A percentile compares a stretch with the other conserved stretches of the same genome.
These are phyloP conservation scores for Polygonum aviculare DNA, from an alignment of 148 eudicot genomes.

Conservation along the genomic window DNA sequence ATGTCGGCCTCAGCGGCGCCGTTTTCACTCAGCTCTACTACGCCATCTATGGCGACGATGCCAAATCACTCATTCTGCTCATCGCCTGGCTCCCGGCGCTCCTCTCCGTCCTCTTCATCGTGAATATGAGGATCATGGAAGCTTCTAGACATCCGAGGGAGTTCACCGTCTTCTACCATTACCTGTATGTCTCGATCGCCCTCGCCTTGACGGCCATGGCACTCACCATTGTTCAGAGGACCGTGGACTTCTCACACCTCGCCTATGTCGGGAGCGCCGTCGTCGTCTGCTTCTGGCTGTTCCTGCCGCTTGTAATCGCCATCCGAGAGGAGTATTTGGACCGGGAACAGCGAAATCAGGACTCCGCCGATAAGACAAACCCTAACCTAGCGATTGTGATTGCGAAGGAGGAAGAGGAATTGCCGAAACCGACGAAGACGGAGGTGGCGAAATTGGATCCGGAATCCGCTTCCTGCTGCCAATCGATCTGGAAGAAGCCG, in stretches of 20 bases:
- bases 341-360: constrained; percentile 3
- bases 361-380: not conserved
- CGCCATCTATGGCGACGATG: constrained; percentile 25
- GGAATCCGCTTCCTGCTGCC: constrained; percentile 10
- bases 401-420: constrained; percentile 2
- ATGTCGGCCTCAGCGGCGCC: constrained; percentile 29
- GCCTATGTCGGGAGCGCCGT: constrained; percentile 13
- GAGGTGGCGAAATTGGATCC: not conserved
- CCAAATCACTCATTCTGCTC: constrained; percentile 20
- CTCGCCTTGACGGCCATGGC: constrained; percentile 29
- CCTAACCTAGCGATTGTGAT: not conserved
- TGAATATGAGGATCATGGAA: constrained; percentile 15
- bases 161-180: constrained; percentile 26
- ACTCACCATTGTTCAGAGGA: constrained; percentile 16
- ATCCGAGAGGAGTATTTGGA: constrained; percentile 14
- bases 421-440: not conserved
- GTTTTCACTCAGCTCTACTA: constrained; percentile 28
- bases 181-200: constrained; percentile 23
- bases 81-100: constrained; percentile 34
- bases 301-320: constrained; percentile 14
- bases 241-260: constrained; percentile 1
- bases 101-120: constrained; percentile 18
- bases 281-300: constrained; percentile 17
- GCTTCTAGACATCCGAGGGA: constrained; percentile 23
- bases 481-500: constrained; percentile 23